Evolutionary conservation across 2,329 filamentous ascomycete species (phyloP).

Genomic region (Cladosporium sp.): DNA sequence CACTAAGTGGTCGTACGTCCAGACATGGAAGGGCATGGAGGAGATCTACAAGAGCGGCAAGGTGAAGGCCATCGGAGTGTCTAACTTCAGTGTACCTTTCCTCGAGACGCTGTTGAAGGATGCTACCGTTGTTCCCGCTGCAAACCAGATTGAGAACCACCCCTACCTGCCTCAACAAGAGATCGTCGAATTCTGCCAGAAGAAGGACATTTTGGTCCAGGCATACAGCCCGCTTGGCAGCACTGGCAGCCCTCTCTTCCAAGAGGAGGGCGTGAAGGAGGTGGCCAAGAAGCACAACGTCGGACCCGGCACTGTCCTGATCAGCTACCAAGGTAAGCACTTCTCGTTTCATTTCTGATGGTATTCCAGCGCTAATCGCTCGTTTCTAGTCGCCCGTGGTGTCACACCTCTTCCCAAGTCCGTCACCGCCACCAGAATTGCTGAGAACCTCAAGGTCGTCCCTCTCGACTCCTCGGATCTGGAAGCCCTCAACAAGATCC

Average conservation of each 20-base stretch:
- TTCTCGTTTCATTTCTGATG: neutral
- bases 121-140: slow-evolving; percentile 62
- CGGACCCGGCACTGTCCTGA: slow-evolving; percentile 56
- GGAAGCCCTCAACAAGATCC: slow-evolving; percentile 48
- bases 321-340: slow-evolving; percentile 70
- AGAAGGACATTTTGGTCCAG: slow-evolving; percentile 69
- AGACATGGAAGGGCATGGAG: slow-evolving; percentile 79
- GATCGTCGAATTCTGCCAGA: slow-evolving; percentile 66
- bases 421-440: slow-evolving; percentile 66
- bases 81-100: slow-evolving; percentile 51
- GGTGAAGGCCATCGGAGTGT: slow-evolving; percentile 52
- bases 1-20: slow-evolving; percentile 66
- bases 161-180: slow-evolving; percentile 70
- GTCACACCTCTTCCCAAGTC: slow-evolving; percentile 73
- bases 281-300: slow-evolving; percentile 53
- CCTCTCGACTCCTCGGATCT: slow-evolving; percentile 65
- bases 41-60: slow-evolving; percentile 53
- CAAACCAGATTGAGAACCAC: slow-evolving; percentile 75
- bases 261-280: slow-evolving; percentile 48
- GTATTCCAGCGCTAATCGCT: neutral
- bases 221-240: slow-evolving; percentile 61
- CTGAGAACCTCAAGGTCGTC: slow-evolving; percentile 67
- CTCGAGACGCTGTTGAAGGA: slow-evolving; percentile 54
- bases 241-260: slow-evolving; percentile 50
- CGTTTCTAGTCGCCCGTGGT: slow-evolving; percentile 59